Evolutionary conservation across 805 yeast species (phyloP).

Genomic region (Pichia nanzhaoensis): DNA sequence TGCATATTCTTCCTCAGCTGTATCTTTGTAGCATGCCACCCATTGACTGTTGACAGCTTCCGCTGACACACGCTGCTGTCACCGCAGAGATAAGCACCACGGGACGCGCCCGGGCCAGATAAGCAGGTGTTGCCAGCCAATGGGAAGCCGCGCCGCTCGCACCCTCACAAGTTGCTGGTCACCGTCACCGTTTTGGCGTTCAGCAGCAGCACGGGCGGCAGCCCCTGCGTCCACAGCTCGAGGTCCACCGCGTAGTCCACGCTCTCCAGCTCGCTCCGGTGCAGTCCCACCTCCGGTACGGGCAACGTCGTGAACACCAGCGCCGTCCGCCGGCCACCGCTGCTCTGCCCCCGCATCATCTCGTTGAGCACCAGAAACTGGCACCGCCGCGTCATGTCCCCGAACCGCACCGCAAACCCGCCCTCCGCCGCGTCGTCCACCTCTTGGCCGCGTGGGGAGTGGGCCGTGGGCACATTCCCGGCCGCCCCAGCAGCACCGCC

Average conservation of each 20-base stretch:
- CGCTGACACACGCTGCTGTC: no score
- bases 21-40: no score
- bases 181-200: slow-evolving; percentile 95
- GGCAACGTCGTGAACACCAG: slow-evolving; percentile 87
- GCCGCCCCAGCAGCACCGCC: background rate
- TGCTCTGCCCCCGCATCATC: slow-evolving; percentile 47
- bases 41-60: no score
- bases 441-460: slow-evolving; percentile 1
- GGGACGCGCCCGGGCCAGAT: no score
- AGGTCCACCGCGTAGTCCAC: slow-evolving; percentile 69
- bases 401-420: slow-evolving; percentile 5
- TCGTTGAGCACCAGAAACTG: slow-evolving; percentile 88
- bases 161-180: slow-evolving; percentile 63
- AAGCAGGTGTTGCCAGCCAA: no score
- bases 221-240: slow-evolving; percentile 70
- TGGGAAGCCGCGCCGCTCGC: no score
- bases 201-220: slow-evolving; percentile 77
- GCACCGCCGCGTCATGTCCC: slow-evolving; percentile 12
- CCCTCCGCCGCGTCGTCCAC: slow-evolving; percentile 7
- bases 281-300: slow-evolving; percentile 78
- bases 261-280: slow-evolving; percentile 59
- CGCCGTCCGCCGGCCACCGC: slow-evolving; percentile 34
- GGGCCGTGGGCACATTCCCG: no score
- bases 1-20: no score
- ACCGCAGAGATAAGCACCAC: no score